A percentile compares a stretch with the other conserved stretches of the same genome.
phyloP scores from a whole-genome alignment of 768 basidiomycete genomes.

The Calocybe indica region DNA sequence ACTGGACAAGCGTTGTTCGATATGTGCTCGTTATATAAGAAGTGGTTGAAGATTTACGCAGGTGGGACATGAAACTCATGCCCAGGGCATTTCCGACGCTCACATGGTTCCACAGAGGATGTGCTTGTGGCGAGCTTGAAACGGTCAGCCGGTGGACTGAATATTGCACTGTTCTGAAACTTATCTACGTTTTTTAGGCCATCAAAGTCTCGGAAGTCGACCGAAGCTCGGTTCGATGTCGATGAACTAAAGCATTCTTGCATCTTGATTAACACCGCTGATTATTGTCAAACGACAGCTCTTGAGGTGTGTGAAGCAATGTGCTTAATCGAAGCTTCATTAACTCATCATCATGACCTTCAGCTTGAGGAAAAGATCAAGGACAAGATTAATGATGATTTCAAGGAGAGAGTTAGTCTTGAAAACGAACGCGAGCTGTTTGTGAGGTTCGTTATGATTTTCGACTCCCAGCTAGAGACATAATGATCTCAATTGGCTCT shows the following conservation, averaged over 20 bases:
- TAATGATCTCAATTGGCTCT: no score
- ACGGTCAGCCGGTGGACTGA: constrained; percentile 35
- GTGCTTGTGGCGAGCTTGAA: constrained; percentile 73
- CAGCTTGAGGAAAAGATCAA: constrained; percentile 92
- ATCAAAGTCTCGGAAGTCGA: constrained; percentile 54
- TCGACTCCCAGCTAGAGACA: no score
- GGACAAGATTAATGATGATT: constrained; percentile 71
- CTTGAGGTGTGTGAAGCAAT: constrained; percentile 50
- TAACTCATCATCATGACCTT: neutral
- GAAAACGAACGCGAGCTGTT: constrained; percentile 87
- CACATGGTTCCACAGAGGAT: constrained; percentile 57
- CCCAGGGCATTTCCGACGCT: constrained; percentile 3
- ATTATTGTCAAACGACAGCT: constrained; percentile 93
- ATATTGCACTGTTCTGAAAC: neutral
- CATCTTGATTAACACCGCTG: constrained; percentile 92
- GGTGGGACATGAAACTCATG: constrained; percentile 37
- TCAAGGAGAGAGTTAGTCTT: constrained; percentile 74
- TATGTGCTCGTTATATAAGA: constrained; percentile 75
- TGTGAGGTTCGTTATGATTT: constrained; percentile 52
- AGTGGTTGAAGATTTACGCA: constrained; percentile 93
- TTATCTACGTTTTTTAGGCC: constrained; percentile 23
- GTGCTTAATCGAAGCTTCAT: no score
- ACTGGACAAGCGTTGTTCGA: constrained; percentile 82
- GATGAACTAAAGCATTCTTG: constrained; percentile 77
- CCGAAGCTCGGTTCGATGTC: constrained; percentile 73